These are phyloP conservation scores for Drechslera avenae DNA, from an alignment of 2,329 filamentous ascomycete species.

Conservation along the genomic window DNA sequence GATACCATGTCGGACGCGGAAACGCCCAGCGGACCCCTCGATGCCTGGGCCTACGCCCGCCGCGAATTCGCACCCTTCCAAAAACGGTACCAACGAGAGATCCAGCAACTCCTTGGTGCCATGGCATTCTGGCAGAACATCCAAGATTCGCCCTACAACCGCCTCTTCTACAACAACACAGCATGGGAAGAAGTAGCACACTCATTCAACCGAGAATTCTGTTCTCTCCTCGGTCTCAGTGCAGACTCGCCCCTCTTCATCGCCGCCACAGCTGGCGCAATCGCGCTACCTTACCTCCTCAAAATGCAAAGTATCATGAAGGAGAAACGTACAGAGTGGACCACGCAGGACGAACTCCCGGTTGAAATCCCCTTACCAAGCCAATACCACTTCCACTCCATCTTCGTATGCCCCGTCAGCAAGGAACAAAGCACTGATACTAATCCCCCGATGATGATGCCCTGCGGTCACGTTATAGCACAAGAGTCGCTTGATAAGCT, in stretches of 20 bases:
- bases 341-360: conserved; percentile 84
- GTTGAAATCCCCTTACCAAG: conserved; percentile 71
- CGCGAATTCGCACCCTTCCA: conserved; percentile 76
- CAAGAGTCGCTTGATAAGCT: conserved; percentile 80
- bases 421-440: conserved; percentile 93
- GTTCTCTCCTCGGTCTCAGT: conserved; percentile 84
- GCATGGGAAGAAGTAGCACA: conserved; percentile 82
- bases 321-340: conserved; percentile 93
- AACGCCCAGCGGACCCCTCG: conserved; percentile 55
- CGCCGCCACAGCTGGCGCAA: conserved; percentile 87
- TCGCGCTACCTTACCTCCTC: conserved; percentile 84
- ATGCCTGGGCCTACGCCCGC: conserved; percentile 77
- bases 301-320: conserved; percentile 89
- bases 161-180: conserved; percentile 74
- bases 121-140: conserved; percentile 81
- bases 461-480: conserved; percentile 92
- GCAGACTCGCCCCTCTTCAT: conserved; percentile 93
- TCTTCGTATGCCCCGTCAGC: conserved; percentile 96
- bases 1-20: conserved; percentile 54
- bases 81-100: conserved; percentile 74
- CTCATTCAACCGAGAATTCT: conserved; percentile 95
- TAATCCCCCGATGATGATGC: conserved; percentile 96
- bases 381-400: conserved; percentile 80
- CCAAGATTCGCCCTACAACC: conserved; percentile 74
- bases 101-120: conserved; percentile 79